Base-by-base conservation (phyloP, 1,284 basidiomycete genomes). In the Kalmanozyma brasiliensis region DNA sequence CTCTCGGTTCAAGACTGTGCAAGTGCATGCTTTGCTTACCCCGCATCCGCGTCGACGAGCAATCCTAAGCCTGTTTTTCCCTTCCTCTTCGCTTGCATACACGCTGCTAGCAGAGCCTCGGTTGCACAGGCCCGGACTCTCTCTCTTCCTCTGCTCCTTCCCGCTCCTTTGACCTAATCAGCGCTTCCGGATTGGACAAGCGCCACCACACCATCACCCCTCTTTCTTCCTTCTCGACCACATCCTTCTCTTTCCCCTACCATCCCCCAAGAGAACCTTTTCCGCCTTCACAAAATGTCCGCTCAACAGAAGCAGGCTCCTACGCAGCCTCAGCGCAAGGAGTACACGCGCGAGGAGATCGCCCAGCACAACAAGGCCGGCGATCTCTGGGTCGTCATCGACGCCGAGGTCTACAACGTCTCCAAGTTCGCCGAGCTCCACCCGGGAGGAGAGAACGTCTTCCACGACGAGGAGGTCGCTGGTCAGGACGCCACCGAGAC, bases 301-400 rank as follows among this genome's bases (percentile, higher is more conserved):
- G 40, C 64, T 16, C 48, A 42, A 23, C 67, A 67, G 63, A 65
- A 70, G 53, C 66, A 77, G 56, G 45, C 53, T 32, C 59, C 58
- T 17, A 26, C 58, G 20, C 43, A 58, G 24, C 63, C 62, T 22
- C 49, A 67, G 58, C 62, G 58, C 58, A 82, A 86, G 82, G 73
- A 83, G 49, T 93, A 86, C 83, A 88, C 89, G 2, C 80, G 87
- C 30, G 90, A 87, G 37, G 93, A 95, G 51, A 91, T 95, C 48
- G 89, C 89, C 56, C 90, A 91, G 85, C 93, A 95, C 86, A 93
- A 91, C 84, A 90, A 87, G 84, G 90, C 92, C 84, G 90, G 92
- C 59, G 93, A 95, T 81, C 84, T 90, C 56, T 94, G 92, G 92
- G 91, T 95, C 19, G 88, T 92, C 67, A 77, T 82, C 32, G 80